Evolutionary conservation across 2,329 filamentous ascomycete species (phyloP).

Genomic region (Pseudocercospora eumusae): DNA sequence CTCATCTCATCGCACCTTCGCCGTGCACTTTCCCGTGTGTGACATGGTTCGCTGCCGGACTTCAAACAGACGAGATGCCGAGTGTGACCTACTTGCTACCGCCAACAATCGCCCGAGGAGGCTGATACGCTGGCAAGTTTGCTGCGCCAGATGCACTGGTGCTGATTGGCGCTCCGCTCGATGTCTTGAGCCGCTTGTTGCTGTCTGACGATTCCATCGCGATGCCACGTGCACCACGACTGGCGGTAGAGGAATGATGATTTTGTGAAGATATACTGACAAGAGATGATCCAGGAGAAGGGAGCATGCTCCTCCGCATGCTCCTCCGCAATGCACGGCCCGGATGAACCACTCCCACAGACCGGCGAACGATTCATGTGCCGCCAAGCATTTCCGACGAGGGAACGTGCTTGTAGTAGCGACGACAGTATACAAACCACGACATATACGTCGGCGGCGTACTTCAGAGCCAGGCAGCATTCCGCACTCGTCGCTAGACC

Average conservation of each 20-base stretch:
- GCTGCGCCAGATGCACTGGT: constrained; percentile 25
- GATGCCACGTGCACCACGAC: constrained; percentile 2
- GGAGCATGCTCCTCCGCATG: neutral
- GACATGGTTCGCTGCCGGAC: neutral
- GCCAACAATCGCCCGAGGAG: constrained; percentile 24
- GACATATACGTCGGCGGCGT: too few relatives aligned
- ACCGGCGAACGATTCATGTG: constrained; percentile 3
- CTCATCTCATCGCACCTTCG: too few relatives aligned
- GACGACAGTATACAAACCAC: too few relatives aligned
- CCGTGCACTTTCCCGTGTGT: neutral
- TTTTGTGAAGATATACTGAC: neutral
- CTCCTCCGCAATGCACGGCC: constrained; percentile 7
- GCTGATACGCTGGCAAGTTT: constrained; percentile 35
- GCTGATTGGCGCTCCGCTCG: constrained; percentile 33
- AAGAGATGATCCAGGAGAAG: neutral
- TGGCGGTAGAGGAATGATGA: neutral
- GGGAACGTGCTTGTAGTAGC: too few relatives aligned
- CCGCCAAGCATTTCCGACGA: too few relatives aligned
- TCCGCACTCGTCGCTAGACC: too few relatives aligned
- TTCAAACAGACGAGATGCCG: constrained; percentile 9
- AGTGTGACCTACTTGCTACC: constrained; percentile 25
- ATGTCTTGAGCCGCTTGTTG: constrained; percentile 37
- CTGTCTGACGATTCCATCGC: constrained; percentile 28
- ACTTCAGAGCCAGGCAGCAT: too few relatives aligned
- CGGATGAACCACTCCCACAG: constrained; percentile 4